These are phyloP conservation scores for Saturnispora silvae DNA, from an alignment of 805 yeast species.

Conservation along the genomic window DNA sequence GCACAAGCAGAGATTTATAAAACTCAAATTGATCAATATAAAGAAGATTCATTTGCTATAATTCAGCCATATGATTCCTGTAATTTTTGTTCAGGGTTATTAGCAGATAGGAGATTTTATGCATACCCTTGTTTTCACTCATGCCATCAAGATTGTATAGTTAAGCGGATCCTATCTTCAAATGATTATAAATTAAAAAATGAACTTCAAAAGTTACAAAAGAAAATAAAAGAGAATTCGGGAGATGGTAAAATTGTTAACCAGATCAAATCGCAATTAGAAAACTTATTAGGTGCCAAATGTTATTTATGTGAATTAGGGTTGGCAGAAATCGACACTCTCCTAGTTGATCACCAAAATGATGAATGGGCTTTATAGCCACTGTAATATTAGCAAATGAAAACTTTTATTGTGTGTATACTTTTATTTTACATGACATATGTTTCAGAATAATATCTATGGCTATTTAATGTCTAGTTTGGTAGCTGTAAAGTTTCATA, in stretches of 20 bases:
- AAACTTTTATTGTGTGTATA: background rate
- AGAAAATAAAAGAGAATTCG: conserved; percentile 30
- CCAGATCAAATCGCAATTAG: conserved; percentile 38
- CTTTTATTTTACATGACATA: no score
- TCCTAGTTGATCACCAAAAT: no score
- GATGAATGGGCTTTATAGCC: conserved; percentile 38
- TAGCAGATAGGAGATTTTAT: conserved; percentile 63
- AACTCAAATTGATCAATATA: conserved; percentile 42
- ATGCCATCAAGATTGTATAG: conserved; percentile 83
- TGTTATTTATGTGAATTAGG: conserved; percentile 74
- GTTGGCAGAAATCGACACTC: no score
- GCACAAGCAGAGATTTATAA: conserved; percentile 48
- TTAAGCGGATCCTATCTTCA: conserved; percentile 45
- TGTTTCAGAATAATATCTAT: no score
- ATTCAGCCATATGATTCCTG: conserved; percentile 84
- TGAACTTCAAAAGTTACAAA: conserved; percentile 45
- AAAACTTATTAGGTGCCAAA: conserved; percentile 45
- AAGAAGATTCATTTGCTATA: conserved; percentile 44
- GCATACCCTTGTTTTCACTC: conserved; percentile 87
- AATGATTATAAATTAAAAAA: conserved; percentile 60
- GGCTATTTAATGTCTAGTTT: no score
- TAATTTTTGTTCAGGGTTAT: conserved; percentile 53
- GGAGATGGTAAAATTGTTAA: conserved; percentile 22
- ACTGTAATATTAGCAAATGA: background rate
- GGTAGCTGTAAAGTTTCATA: no score